Conservation (phyloP, 306 rosid species). For the Abrus precatorius region DNA sequence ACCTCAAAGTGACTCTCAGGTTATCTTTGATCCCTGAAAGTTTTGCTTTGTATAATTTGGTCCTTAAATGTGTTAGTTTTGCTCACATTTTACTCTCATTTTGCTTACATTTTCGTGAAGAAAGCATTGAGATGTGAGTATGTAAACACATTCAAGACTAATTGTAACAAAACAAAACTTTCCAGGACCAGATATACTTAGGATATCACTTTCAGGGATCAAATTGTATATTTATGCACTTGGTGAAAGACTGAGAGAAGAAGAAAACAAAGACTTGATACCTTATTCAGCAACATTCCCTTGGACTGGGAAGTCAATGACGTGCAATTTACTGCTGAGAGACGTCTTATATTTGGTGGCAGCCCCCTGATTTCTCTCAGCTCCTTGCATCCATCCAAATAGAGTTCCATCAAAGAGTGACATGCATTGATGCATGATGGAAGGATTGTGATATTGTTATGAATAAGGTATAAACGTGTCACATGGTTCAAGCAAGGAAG, state of each 20-base stretch:
- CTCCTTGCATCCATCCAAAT: not conserved
- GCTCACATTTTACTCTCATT: too few relatives aligned
- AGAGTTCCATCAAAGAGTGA: not conserved
- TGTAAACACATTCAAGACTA: too few relatives aligned
- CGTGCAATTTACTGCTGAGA: not conserved
- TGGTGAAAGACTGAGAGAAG: not conserved
- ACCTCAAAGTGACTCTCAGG: too few relatives aligned
- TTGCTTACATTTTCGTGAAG: too few relatives aligned
- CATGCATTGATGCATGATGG: conserved; percentile 7
- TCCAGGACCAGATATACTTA: too few relatives aligned
- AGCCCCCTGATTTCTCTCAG: not conserved
- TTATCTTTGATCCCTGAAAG: too few relatives aligned
- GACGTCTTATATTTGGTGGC: not conserved
- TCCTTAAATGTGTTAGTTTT: too few relatives aligned
- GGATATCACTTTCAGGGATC: too few relatives aligned
- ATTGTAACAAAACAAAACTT: too few relatives aligned
- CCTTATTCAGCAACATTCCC: not conserved
- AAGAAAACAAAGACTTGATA: not conserved
- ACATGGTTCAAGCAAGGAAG: conserved; percentile 1
- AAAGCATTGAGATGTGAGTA: too few relatives aligned
- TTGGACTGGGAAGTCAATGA: not conserved
- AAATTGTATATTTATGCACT: too few relatives aligned
- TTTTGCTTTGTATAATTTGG: too few relatives aligned
- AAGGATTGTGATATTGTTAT: not conserved
- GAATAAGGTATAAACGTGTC: not conserved